Evolutionary conservation across 2,329 filamentous ascomycete genomes (phyloP).

Genomic region (Fusarium sp.): DNA sequence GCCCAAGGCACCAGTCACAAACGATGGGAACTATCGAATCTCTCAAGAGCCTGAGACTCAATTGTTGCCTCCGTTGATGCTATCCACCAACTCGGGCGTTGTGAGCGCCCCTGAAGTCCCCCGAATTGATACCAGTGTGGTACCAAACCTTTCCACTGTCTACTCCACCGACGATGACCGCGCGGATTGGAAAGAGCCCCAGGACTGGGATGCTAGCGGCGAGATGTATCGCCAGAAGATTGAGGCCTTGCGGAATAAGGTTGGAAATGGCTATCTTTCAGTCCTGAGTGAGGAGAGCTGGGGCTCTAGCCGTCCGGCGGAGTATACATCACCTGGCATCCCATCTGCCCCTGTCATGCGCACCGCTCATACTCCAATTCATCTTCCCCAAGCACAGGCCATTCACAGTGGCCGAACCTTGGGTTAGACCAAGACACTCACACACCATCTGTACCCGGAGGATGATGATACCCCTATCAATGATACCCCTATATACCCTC

Average conservation of each 20-base stretch:
- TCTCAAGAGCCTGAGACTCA: conserved; percentile 57
- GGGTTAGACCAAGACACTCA: conserved; percentile 51
- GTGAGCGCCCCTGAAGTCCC: conserved; percentile 41
- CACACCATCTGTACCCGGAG: conserved; percentile 29
- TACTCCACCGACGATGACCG: conserved; percentile 28
- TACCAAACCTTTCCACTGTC: conserved; percentile 33
- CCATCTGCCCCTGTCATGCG: conserved; percentile 46
- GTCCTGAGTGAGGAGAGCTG: conserved; percentile 84
- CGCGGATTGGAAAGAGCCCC: conserved; percentile 56
- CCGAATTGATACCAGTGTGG: conserved; percentile 42
- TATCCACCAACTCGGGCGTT: conserved; percentile 48
- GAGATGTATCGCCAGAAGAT: conserved; percentile 90
- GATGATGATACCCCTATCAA: conserved; percentile 46
- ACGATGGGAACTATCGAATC: conserved; percentile 58
- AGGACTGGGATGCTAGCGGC: conserved; percentile 75
- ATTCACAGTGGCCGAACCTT: conserved; percentile 67
- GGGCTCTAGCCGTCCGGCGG: conserved; percentile 50
- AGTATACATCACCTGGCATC: conserved; percentile 40
- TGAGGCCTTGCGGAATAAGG: conserved; percentile 84
- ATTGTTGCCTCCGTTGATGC: conserved; percentile 47
- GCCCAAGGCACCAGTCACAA: conserved; percentile 34
- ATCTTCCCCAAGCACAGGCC: conserved; percentile 56
- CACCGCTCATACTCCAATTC: conserved; percentile 48
- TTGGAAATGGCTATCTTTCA: conserved; percentile 89
- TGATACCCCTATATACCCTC: conserved; percentile 48